A percentile compares a stretch with the other conserved stretches of the same genome.
phyloP scores from a whole-genome alignment of 768 basidiomycete species.

The Boletus edulis region DNA sequence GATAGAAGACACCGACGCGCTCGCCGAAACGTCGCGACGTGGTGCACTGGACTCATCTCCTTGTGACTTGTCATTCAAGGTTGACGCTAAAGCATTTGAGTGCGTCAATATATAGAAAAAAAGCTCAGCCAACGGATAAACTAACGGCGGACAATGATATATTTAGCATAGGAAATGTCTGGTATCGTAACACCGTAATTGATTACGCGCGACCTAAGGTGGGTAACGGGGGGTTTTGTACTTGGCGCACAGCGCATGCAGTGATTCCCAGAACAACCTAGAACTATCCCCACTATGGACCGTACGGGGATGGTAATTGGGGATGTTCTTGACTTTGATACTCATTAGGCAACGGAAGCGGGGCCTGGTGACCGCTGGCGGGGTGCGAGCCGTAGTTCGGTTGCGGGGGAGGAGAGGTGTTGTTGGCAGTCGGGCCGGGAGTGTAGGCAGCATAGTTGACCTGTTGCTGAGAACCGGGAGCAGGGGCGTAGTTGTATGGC shows the following conservation, averaged over 20 bases:
- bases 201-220: not conserved
- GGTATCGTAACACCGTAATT: not conserved
- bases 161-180: not conserved
- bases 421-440: not conserved
- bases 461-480: not conserved
- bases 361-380: slow-evolving; percentile 5
- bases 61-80: too few species aligned
- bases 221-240: too few species aligned
- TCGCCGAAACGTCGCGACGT: too few species aligned
- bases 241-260: too few species aligned
- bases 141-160: too few species aligned
- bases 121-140: too few species aligned
- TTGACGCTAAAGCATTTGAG: too few species aligned
- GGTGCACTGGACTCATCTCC: too few species aligned
- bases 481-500: not conserved
- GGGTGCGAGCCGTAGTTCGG: slow-evolving; percentile 19
- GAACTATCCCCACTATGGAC: not conserved
- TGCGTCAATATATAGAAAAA: too few species aligned
- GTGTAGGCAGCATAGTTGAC: slow-evolving; percentile 4
- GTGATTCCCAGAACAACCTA: too few species aligned
- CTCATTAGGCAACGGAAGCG: slow-evolving; percentile 3
- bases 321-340: slow-evolving; percentile 4
- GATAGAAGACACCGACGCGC: too few species aligned
- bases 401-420: slow-evolving; percentile 12
- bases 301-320: not conserved